These are phyloP conservation scores for Dryas octopetala DNA, from an alignment of 306 rosid species.

Conservation along the genomic window DNA sequence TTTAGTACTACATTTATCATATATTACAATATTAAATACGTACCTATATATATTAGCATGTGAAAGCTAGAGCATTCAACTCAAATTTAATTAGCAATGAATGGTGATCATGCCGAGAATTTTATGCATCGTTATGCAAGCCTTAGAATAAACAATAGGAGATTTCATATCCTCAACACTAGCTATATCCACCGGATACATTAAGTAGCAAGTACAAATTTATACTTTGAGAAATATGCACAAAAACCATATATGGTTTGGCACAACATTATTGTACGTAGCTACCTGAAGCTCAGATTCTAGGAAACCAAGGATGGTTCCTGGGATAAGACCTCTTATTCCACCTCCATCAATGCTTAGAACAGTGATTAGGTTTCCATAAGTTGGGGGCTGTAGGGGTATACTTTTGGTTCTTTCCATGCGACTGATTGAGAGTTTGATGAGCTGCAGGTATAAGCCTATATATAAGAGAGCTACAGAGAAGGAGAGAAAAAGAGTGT, in stretches of 20 bases:
- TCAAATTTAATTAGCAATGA: neutral
- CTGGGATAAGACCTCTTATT: conserved; percentile 74
- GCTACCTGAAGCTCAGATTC: conserved; percentile 56
- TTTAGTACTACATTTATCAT: too few relatives aligned
- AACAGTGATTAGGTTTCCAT: conserved; percentile 58
- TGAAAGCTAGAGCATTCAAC: neutral
- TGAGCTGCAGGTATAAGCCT: neutral
- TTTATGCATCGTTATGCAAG: neutral
- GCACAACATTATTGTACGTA: neutral
- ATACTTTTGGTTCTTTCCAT: conserved; percentile 22
- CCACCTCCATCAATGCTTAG: conserved; percentile 91
- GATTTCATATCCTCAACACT: neutral
- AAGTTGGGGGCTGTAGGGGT: conserved; percentile 56
- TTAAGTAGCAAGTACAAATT: neutral
- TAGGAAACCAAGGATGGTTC: conserved; percentile 53
- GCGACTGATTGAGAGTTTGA: neutral
- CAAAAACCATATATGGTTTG: neutral
- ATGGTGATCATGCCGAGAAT: neutral
- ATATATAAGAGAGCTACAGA: neutral
- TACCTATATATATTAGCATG: neutral
- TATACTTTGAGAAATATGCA: neutral
- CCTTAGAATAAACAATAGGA: neutral
- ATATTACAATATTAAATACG: neutral
- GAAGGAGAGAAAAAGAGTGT: neutral
- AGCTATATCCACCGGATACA: neutral